Percentiles rank a stretch among this genome's conserved stretches.
phyloP scores from a whole-genome alignment of 495 filamentous ascomycete genomes.

The Penicillium daleae region DNA sequence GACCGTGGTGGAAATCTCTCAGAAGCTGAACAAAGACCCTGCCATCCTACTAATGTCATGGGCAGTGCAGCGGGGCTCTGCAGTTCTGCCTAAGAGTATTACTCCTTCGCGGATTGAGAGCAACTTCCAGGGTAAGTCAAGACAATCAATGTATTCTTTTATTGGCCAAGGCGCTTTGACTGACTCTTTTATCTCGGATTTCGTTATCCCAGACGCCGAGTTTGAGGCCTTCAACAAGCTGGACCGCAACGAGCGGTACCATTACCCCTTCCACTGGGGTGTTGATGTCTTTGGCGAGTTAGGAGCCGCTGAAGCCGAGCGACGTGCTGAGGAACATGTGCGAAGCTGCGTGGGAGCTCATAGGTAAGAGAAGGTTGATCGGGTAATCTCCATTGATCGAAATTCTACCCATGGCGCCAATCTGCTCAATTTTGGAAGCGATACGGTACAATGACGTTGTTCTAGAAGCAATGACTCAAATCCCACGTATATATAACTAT shows the following conservation, averaged over 20 bases:
- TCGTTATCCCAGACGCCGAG: constrained; percentile 50
- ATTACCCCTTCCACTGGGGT: constrained; percentile 55
- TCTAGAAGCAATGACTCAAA: too few species aligned
- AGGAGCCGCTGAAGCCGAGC: constrained; percentile 48
- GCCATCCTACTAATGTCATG: constrained; percentile 77
- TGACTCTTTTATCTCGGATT: constrained; percentile 37
- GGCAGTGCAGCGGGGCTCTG: constrained; percentile 74
- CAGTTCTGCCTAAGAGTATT: constrained; percentile 64
- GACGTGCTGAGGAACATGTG: constrained; percentile 49
- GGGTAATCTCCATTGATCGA: too few species aligned
- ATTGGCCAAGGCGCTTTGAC: constrained; percentile 28
- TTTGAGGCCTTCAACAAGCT: constrained; percentile 50
- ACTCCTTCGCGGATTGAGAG: constrained; percentile 59
- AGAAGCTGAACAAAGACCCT: constrained; percentile 70
- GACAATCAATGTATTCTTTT: not conserved
- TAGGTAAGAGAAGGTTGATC: not conserved
- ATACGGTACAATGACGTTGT: too few species aligned
- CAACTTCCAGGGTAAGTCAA: constrained; percentile 52
- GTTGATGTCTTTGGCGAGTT: constrained; percentile 55
- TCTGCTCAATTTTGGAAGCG: too few species aligned
- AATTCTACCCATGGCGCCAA: too few species aligned
- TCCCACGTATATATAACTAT: too few species aligned
- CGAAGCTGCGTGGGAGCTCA: constrained; percentile 32
- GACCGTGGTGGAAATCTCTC: constrained; percentile 59
- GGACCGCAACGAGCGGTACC: constrained; percentile 53